Base-by-base conservation (phyloP, 768 basidiomycete genomes). In the Xerocomellus amylosporus region DNA sequence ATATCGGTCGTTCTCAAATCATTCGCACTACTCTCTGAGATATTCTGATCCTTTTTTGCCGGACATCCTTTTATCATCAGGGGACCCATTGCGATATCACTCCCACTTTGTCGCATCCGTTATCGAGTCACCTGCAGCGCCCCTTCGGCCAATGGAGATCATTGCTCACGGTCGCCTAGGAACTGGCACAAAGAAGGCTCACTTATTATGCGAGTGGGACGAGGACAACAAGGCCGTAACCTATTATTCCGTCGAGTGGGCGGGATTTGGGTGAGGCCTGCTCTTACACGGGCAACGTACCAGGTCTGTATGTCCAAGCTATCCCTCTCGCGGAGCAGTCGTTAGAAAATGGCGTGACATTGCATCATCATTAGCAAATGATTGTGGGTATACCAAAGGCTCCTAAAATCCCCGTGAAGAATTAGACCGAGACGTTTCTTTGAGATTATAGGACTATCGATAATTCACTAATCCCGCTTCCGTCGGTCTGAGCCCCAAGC, bases 111-210 rank as follows among this genome's bases (percentile, higher is more conserved):
- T 87, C 20, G 89, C 89, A 20, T 86, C 89, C 6, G 89, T 97
- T 13, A 70, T 92, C 30, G 80, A 88, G 13, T 83, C 88, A 8
- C 82, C 82, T 2, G 58, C 69, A 44, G 65, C 83, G 13, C 59
- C 77, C 2, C 77, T 99, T 47, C 77, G 80, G 45, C 94, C 97
- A 5, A 90, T 96, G 84, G 93, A 98, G 70, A 82, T 99, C 43
- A 90, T 99, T 22, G 95, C 96, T 0, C 94, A 94, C 67, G 97
- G 97, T 17, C 80, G 97, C 33, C 73, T 99, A 33, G 97, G 96
- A 1, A 99, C 97, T 4, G 97, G 90, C 12, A 98, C 97, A 9
- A 98, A 98, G 72, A 99, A 99, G 72, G 84, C 93, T 0, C 95
- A 98, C 69, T 73, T 98, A 30, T 73, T 98, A 4, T 97, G 93